Evolutionary conservation across 208 protist genomes (phyloP), one percentile per base, ranked within the genome.

Genomic region (Acanthamoeba healyi): DNA sequence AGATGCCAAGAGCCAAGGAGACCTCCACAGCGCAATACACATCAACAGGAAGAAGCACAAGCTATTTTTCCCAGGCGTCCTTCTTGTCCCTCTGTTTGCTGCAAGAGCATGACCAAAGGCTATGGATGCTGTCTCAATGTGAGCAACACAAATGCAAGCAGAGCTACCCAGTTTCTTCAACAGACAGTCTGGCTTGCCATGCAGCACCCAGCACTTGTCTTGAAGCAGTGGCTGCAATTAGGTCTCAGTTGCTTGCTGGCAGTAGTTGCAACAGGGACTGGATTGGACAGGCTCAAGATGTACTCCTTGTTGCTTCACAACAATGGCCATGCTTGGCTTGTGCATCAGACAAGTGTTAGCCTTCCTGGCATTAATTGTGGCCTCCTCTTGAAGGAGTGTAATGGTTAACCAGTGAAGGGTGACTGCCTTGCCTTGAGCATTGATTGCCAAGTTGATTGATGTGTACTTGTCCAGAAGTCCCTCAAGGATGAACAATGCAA

Each of bases 181-280:
- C n/a, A n/a, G n/a, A n/a, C n/a, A n/a, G n/a, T n/a, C n/a, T n/a
- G 63, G 63, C 63, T 72, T 72, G 29, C 34, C 63, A 14, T 72
- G 34, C 29, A 72, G 63, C 34, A 14, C 34, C 63, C 34, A 72
- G 15, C 34, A 72, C 6, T 14, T 4, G 14, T 72, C 34, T 72
- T 72, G 63, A 72, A 72, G 34, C 63, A 72, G 34, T 72, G 63
- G 14, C 63, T 72, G 34, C 63, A 72, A 14, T 36, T 72, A 22
- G 63, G 63, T 14, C 63, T 72, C 9, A 14, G 63, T 14, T 72
- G 4, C 9, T 29, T n/a, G n/a, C n/a, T n/a, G n/a, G n/a, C n/a
- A n/a, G n/a, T n/a, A n/a, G n/a, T n/a, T n/a, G n/a, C n/a, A n/a
- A n/a, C n/a, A n/a, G n/a, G n/a, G n/a, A n/a, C n/a, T n/a, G n/a